These are phyloP conservation scores for Heliamphora exappendiculata DNA, from an alignment of 148 eudicot species.

Conservation along the genomic window DNA sequence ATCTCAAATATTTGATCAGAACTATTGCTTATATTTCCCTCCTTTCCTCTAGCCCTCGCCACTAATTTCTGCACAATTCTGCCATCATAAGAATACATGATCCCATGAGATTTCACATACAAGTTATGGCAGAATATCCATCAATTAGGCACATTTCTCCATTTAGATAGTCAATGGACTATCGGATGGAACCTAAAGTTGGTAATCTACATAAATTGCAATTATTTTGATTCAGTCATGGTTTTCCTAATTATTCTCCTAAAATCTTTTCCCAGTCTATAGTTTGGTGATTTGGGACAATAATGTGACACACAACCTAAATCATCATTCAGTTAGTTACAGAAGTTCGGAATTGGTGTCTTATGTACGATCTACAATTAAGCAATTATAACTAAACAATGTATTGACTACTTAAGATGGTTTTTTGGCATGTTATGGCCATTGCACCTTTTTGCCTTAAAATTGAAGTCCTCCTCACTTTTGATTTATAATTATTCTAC, in stretches of 20 bases:
- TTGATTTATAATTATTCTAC: neutral
- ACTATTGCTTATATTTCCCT: neutral
- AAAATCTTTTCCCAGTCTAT: neutral
- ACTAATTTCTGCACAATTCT: neutral
- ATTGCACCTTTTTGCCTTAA: neutral
- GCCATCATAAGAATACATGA: neutral
- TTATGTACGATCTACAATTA: neutral
- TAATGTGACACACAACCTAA: neutral
- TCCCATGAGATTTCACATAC: neutral
- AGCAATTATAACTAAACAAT: neutral
- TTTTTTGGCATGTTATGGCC: neutral
- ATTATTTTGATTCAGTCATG: neutral
- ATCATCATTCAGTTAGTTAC: neutral
- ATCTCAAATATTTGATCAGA: no score
- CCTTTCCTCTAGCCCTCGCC: neutral
- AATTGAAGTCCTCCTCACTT: no score
- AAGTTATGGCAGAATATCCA: neutral
- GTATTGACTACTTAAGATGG: neutral
- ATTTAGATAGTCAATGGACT: neutral
- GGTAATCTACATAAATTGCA: neutral
- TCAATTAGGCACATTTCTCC: neutral
- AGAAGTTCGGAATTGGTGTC: conserved; percentile 4
- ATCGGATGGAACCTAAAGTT: neutral
- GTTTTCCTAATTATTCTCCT: neutral
- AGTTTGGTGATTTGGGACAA: neutral